Evolutionary conservation across 768 basidiomycete species (phyloP), one percentile per base, ranked within the genome.

Genomic region (Suillus variegatus): DNA sequence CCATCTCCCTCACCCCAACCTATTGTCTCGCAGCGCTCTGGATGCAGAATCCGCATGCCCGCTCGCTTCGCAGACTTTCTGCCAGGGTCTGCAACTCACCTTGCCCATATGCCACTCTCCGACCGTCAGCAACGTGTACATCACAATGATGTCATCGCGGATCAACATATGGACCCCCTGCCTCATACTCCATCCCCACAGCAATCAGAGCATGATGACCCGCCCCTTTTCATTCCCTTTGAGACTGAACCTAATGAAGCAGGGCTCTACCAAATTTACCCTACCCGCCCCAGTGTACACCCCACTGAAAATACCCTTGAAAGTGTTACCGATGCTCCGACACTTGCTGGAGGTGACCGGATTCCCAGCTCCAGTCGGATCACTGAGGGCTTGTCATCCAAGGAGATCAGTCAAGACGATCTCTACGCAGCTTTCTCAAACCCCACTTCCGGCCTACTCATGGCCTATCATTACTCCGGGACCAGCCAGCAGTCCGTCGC

Each of bases 401-500:
- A 20, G 43, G 43, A 44, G 43, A 44, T 44, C 3, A n/a, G 43
- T 7, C 43, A 44, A 16, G 43, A 44, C 0, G 43, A 44, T 8
- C 43, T 44, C 43, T 18, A 18, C 46, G 18, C 64, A 13, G 66
- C 69, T 66, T 80, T 66, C 69, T 72, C 22, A 14, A 65, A 69
- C 63, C 62, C 64, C 0, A 70, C 74, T 0, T 62, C 67, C 1
- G 75, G 71, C 43, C 43, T 44, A 2, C 20, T 44, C 3, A 44
- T 44, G 43, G 43, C 43, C 18, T 44, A 44, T 4, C 43, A 44
- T 4, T 44, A 44, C 18, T 44, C 43, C 2, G 20, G 43, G 7
- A 44, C 43, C 18, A 8, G 51, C 66, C 71, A 0, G 2, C 79
- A 79, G 62, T 75, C 79, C 0, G 47, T 64, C 3, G 38, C 14